Conservation (phyloP, 768 basidiomycete species). For the Pleurotus platypus region DNA sequence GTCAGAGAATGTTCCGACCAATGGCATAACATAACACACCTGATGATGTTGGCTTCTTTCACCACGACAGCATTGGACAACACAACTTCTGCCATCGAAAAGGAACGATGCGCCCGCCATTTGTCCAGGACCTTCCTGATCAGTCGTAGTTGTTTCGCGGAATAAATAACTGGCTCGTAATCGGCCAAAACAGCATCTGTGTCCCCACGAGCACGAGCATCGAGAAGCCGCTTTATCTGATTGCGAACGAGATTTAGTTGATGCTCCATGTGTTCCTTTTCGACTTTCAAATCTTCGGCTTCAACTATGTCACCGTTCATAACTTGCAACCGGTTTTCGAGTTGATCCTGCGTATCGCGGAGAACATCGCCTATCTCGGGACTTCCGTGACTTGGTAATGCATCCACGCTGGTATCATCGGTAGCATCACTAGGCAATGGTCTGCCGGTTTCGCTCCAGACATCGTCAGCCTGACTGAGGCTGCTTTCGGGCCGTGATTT, state of each 20-base stretch:
- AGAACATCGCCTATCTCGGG: slow-evolving; percentile 65
- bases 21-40: slow-evolving; percentile 36
- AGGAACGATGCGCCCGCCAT: slow-evolving; percentile 83
- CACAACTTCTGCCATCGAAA: slow-evolving; percentile 90
- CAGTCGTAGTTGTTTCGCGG: slow-evolving; percentile 75
- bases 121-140: slow-evolving; percentile 79
- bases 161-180: slow-evolving; percentile 82
- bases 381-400: slow-evolving; percentile 51
- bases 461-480: slow-evolving; percentile 78
- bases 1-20: background rate
- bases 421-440: slow-evolving; percentile 79
- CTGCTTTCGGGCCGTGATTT: slow-evolving; percentile 89
- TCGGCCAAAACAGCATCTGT: slow-evolving; percentile 54
- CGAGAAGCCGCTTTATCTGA: slow-evolving; percentile 80
- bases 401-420: slow-evolving; percentile 85
- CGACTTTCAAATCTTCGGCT: slow-evolving; percentile 82
- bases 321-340: slow-evolving; percentile 71
- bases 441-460: slow-evolving; percentile 88
- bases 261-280: slow-evolving; percentile 92
- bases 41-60: slow-evolving; percentile 94
- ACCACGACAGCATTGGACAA: slow-evolving; percentile 80
- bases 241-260: slow-evolving; percentile 76
- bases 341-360: slow-evolving; percentile 69
- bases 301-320: slow-evolving; percentile 51
- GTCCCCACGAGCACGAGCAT: slow-evolving; percentile 77